Percentiles rank a stretch among this genome's conserved stretches.
Evolutionary conservation across 805 yeast genomes (phyloP).

Genomic region (Candida odintsovae): DNA sequence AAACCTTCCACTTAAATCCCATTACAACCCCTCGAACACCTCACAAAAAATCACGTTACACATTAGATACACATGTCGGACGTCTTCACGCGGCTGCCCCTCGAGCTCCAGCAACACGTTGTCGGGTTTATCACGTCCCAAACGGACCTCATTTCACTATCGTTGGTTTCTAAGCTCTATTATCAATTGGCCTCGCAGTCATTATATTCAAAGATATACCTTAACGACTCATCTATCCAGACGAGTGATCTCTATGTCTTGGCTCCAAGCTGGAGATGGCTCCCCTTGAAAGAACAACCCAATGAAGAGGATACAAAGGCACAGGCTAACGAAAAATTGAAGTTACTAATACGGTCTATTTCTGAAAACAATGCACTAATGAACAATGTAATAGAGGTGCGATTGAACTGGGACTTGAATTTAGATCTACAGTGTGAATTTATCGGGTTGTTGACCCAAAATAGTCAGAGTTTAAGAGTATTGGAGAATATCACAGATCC

Average conservation of each 20-base stretch:
- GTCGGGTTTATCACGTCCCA: conserved; percentile 26
- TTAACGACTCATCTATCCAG: conserved; percentile 37
- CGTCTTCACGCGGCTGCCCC: conserved; percentile 10
- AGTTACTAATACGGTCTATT: conserved; percentile 23
- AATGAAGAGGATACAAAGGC: conserved; percentile 17
- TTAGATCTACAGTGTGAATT: conserved; percentile 25
- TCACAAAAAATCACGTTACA: too few species aligned
- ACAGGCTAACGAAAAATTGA: conserved; percentile 27
- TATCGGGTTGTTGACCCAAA: conserved; percentile 23
- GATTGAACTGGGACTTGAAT: conserved; percentile 39
- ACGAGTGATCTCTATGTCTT: conserved; percentile 27
- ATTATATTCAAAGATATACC: conserved; percentile 32
- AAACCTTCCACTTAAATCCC: too few species aligned
- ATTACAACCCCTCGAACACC: too few species aligned
- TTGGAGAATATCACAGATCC: conserved; percentile 38
- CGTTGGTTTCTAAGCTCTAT: conserved; percentile 24
- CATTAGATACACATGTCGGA: too few species aligned
- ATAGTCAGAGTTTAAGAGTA: conserved; percentile 26
- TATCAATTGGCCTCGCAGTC: conserved; percentile 26
- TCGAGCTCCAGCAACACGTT: conserved; percentile 15
- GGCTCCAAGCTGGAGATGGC: conserved; percentile 36
- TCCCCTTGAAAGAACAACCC: conserved; percentile 11
- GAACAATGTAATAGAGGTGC: conserved; percentile 29
- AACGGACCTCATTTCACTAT: conserved; percentile 24
- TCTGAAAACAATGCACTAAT: conserved; percentile 16